Conservation (phyloP, 352 stramenopile genomes). For the Peronospora belbahrii region DNA sequence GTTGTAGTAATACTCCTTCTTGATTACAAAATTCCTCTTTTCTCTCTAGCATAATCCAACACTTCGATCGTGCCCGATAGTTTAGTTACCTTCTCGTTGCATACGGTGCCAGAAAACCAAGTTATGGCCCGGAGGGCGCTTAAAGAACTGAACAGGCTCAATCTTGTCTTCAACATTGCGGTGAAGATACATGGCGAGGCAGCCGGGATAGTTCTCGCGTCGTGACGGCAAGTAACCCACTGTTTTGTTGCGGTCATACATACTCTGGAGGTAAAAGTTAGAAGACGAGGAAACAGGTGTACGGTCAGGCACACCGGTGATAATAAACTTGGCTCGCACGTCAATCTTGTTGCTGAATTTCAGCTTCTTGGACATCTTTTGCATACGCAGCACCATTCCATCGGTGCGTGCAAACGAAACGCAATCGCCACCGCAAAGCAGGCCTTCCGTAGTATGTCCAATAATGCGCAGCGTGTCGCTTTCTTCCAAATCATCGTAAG, state of each 20-base stretch:
- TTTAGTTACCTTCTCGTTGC: not conserved
- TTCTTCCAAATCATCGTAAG: slow-evolving; percentile 28
- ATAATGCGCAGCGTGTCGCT: slow-evolving; percentile 51
- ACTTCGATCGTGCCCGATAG: slow-evolving; percentile 7
- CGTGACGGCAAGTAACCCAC: slow-evolving; percentile 49
- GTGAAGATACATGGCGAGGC: slow-evolving; percentile 50
- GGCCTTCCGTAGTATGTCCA: slow-evolving; percentile 43
- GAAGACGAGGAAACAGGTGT: slow-evolving; percentile 51
- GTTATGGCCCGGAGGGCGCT: slow-evolving; percentile 22
- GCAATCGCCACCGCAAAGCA: slow-evolving; percentile 49
- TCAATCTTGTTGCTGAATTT: slow-evolving; percentile 61
- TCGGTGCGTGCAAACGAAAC: slow-evolving; percentile 52
- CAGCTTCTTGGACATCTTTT: slow-evolving; percentile 57
- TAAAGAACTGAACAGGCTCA: slow-evolving; percentile 62
- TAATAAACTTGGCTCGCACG: slow-evolving; percentile 54
- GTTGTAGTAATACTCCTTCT: not conserved
- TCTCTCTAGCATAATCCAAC: not conserved
- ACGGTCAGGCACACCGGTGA: slow-evolving; percentile 52
- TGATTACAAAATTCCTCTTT: not conserved
- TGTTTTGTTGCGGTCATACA: slow-evolving; percentile 62
- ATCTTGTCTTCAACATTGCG: slow-evolving; percentile 45
- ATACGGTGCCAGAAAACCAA: slow-evolving; percentile 11
- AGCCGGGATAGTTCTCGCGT: slow-evolving; percentile 29
- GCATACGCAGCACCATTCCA: slow-evolving; percentile 47
- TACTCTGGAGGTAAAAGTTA: slow-evolving; percentile 64